Base-by-base conservation (phyloP, 2,329 filamentous ascomycete genomes). In the Xenoacremonium recifei region DNA sequence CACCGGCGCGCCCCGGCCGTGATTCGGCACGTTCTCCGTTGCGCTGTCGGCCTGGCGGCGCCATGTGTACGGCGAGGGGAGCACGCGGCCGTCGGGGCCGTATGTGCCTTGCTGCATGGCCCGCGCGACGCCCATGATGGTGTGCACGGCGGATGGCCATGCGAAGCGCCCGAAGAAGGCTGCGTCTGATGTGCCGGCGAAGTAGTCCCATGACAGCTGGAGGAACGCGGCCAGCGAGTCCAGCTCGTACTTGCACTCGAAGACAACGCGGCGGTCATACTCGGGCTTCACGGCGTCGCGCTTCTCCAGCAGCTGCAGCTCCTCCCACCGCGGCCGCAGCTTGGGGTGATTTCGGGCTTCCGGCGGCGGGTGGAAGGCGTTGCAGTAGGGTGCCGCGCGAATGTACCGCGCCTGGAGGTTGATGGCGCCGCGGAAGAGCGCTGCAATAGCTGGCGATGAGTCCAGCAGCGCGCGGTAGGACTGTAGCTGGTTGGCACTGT, bases 201-300 rank as follows among this genome's bases (percentile, higher is more conserved):
- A 80, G 70, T 95, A 96, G 58, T 93, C 81, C 49, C 88, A 87
- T 1, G 82, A 84, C 5, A 97, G 74, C 31, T 88, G 81, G 6
- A 97, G 74, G 64, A 96, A 96, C 21, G 89, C 84, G 1, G 91
- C 89, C 2, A 96, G 76, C 10, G 87, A 92, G 69, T 96, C 91
- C 34, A 96, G 81, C 68, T 96, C 92, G 65, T 93, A 96, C 66
- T 96, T 96, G 77, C 92, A 96, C 65, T 96, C 92, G 60, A 93
- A 96, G 1, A 95, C 90, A 27, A 83, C 75, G 2, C 73, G 72
- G 2, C 76, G 74, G 55, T 86, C 87, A 19, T 87, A 84, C 20
- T 74, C 67, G 0, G 89, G 87, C 71, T 48, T 80, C 66, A 72
- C 67, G 57, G 66, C 55, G 62, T 88, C 85, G 23, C 55, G 39